Conservation (phyloP, 1,284 basidiomycete species). For the Hortiboletus rubellus region DNA sequence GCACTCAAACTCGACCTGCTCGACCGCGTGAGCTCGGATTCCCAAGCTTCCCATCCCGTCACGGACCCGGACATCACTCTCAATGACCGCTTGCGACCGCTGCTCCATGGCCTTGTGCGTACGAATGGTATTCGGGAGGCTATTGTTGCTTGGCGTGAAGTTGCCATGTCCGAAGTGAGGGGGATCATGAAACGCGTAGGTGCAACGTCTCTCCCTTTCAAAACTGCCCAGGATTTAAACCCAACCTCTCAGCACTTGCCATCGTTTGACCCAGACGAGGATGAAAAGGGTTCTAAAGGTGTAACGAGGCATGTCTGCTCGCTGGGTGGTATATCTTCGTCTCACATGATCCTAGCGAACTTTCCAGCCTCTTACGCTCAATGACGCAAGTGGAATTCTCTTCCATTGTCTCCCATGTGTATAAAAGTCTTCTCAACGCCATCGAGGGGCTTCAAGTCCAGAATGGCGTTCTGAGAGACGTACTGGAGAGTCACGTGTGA, state of each 20-base stretch:
- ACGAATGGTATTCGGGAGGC: constrained; percentile 76
- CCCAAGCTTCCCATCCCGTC: constrained; percentile 12
- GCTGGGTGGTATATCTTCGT: background rate
- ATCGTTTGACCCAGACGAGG: constrained; percentile 55
- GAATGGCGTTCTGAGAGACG: constrained; percentile 57
- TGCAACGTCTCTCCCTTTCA: constrained; percentile 18
- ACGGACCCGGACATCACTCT: constrained; percentile 44
- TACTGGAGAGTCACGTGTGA: constrained; percentile 55
- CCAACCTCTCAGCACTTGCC: constrained; percentile 49
- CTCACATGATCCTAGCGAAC: constrained; percentile 38
- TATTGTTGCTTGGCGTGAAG: constrained; percentile 74
- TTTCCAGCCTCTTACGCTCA: constrained; percentile 60
- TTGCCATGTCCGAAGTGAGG: constrained; percentile 67
- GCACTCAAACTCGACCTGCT: constrained; percentile 70
- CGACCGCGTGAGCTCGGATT: constrained; percentile 44
- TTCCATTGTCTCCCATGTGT: constrained; percentile 61
- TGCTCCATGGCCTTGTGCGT: constrained; percentile 74
- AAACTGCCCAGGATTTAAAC: constrained; percentile 7
- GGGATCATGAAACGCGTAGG: constrained; percentile 60
- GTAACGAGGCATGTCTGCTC: constrained; percentile 35
- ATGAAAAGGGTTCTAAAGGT: constrained; percentile 42
- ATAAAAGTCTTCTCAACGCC: constrained; percentile 64
- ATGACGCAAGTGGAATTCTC: constrained; percentile 76
- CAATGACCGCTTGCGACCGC: constrained; percentile 63
- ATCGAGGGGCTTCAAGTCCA: constrained; percentile 75